phyloP scores from a whole-genome alignment of 1,284 basidiomycete species.

The Stygiomarasmius scandens region DNA sequence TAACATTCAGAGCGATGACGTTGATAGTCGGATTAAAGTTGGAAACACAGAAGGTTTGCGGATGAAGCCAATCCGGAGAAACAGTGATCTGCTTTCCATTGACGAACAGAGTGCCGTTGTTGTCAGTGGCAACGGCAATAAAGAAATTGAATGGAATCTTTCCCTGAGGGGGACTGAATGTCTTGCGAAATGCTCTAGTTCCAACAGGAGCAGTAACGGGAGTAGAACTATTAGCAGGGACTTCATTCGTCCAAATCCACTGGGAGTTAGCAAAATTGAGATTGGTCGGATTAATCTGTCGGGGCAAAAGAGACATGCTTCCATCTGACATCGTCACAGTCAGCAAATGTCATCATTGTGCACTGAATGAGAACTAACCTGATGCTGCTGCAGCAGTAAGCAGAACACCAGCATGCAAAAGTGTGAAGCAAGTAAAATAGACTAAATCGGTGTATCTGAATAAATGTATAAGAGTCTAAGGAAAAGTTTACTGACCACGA shows the following conservation, averaged over 20 bases:
- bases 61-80: neutral
- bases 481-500: too few relatives aligned
- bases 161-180: slow-evolving; percentile 24
- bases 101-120: slow-evolving; percentile 18
- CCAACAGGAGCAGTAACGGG: slow-evolving; percentile 29
- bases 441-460: too few relatives aligned
- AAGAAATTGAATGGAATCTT: slow-evolving; percentile 25
- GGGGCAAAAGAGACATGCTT: too few relatives aligned
- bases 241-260: slow-evolving; percentile 34
- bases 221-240: slow-evolving; percentile 17
- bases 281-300: neutral
- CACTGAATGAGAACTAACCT: too few relatives aligned
- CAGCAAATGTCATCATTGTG: too few relatives aligned
- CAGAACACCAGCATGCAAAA: too few relatives aligned
- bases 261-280: slow-evolving; percentile 24
- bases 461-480: too few relatives aligned
- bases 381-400: too few relatives aligned
- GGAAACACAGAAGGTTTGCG: slow-evolving; percentile 18
- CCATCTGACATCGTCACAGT: too few relatives aligned
- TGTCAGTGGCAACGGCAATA: slow-evolving; percentile 13
- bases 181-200: too few relatives aligned
- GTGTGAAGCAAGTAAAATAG: too few relatives aligned
- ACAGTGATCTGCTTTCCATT: slow-evolving; percentile 17
- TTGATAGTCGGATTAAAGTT: slow-evolving; percentile 16
- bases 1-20: slow-evolving; percentile 20